Evolutionary conservation across 345 rosid genomes (phyloP).

Genomic region (Eucalyptus tenuipes): DNA sequence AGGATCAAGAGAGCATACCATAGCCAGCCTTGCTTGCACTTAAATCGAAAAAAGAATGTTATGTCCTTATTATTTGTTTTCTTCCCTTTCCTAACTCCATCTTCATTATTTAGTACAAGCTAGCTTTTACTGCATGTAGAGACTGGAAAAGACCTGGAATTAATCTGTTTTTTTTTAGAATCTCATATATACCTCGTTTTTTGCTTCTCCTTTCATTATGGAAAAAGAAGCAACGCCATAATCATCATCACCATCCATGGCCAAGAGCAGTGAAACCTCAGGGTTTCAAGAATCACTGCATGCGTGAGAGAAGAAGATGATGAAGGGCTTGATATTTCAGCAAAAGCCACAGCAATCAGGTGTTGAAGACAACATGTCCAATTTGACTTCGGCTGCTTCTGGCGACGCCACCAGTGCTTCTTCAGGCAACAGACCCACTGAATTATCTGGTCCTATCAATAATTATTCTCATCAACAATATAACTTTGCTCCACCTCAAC

Average conservation of each 20-base stretch:
- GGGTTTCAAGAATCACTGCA: background rate
- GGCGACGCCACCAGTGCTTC: background rate
- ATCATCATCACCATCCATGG: background rate
- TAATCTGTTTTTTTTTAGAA: background rate
- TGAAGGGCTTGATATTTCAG: constrained; percentile 41
- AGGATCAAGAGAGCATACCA: background rate
- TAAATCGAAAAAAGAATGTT: background rate
- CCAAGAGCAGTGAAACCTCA: background rate
- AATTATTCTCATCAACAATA: constrained; percentile 22
- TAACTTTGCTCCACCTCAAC: constrained; percentile 12
- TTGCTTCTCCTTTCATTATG: background rate
- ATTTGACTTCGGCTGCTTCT: constrained; percentile 43
- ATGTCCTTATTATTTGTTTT: background rate
- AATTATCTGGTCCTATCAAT: constrained; percentile 16
- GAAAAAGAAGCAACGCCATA: background rate
- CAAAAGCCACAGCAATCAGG: constrained; percentile 23
- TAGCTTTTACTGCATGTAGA: background rate
- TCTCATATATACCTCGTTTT: background rate
- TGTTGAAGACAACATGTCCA: constrained; percentile 69
- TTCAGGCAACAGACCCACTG: constrained; percentile 32
- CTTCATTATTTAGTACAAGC: background rate
- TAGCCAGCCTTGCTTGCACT: background rate
- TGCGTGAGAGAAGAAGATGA: constrained; percentile 3
- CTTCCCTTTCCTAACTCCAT: background rate
- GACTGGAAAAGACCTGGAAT: background rate